Evolutionary conservation across 2,329 filamentous ascomycete genomes (phyloP).

Genomic region (Trichoderma citrinoviride): DNA sequence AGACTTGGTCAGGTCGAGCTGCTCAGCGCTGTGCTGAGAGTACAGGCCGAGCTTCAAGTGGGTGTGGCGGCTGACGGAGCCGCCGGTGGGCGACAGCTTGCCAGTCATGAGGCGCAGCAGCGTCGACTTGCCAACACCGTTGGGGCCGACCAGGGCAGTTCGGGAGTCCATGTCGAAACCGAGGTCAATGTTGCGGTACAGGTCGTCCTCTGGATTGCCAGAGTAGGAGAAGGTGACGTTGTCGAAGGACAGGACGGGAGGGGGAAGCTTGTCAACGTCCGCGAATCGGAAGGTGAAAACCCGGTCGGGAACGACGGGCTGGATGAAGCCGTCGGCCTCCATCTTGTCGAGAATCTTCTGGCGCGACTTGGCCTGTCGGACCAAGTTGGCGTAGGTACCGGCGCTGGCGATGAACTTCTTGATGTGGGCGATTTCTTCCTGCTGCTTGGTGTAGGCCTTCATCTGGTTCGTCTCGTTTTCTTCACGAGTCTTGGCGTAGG

Average conservation of each 20-base stretch:
- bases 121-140: conserved; percentile 98
- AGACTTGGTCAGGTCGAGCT: conserved; percentile 97
- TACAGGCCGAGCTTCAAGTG: conserved; percentile 98
- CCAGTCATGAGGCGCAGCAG: conserved; percentile 95
- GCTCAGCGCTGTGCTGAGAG: conserved; percentile 97
- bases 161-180: conserved; percentile 99
- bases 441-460: conserved; percentile 99
- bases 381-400: conserved; percentile 99
- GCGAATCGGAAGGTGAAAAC: conserved; percentile 98
- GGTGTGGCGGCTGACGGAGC: conserved; percentile 85
- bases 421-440: conserved; percentile 98
- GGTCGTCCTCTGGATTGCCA: conserved; percentile 80
- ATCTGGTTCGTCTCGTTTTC: conserved; percentile 98
- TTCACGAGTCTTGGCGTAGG: conserved; percentile 87
- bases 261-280: conserved; percentile 98
- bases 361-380: conserved; percentile 96
- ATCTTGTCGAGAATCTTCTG: conserved; percentile 99
- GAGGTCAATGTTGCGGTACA: conserved; percentile 95
- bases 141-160: conserved; percentile 93
- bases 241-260: conserved; percentile 93
- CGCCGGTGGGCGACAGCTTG: conserved; percentile 80
- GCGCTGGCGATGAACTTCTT: conserved; percentile 99
- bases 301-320: conserved; percentile 78
- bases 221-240: conserved; percentile 98
- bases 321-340: conserved; percentile 98